Percentiles rank a stretch among this genome's conserved stretches.
Conservation (phyloP, 768 basidiomycete genomes). For the Roridomyces roridus region DNA sequence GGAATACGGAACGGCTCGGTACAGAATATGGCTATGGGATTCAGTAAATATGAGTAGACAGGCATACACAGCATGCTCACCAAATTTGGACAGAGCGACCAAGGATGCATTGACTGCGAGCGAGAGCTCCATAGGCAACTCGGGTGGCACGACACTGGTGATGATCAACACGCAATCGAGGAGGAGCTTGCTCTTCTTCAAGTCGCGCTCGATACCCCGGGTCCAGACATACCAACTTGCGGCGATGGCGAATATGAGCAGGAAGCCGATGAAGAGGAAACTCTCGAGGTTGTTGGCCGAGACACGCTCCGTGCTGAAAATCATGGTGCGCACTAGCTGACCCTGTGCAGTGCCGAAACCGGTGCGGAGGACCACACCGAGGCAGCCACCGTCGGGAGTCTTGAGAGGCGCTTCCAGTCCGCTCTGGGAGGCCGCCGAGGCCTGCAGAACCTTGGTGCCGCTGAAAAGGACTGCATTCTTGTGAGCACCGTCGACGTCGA, state of each 20-base stretch:
- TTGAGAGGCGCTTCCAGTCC: conserved; percentile 52
- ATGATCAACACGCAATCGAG: conserved; percentile 96
- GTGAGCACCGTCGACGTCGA: conserved; percentile 88
- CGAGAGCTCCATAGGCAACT: conserved; percentile 96
- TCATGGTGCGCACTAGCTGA: conserved; percentile 97
- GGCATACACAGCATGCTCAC: conserved; percentile 57
- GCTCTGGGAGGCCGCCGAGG: conserved; percentile 37
- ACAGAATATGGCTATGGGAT: conserved; percentile 87
- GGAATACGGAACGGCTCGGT: conserved; percentile 99
- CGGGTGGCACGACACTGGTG: conserved; percentile 97
- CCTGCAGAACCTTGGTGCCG: conserved; percentile 96
- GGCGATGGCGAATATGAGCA: conserved; percentile 96
- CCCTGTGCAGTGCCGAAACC: conserved; percentile 99
- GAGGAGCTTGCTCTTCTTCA: conserved; percentile 94
- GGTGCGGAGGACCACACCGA: conserved; percentile 91
- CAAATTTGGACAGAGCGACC: conserved; percentile 91
- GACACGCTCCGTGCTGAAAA: conserved; percentile 96
- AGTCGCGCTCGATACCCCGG: conserved; percentile 89
- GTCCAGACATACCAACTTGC: conserved; percentile 99
- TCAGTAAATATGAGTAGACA: background rate
- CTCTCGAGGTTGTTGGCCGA: conserved; percentile 96
- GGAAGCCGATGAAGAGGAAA: conserved; percentile 97
- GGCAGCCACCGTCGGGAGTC: conserved; percentile 91
- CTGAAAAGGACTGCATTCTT: conserved; percentile 91
- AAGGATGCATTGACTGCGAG: conserved; percentile 95